These are phyloP conservation scores for Hansenula lynferdii DNA, from an alignment of 1,139 yeast genomes.

Conservation along the genomic window DNA sequence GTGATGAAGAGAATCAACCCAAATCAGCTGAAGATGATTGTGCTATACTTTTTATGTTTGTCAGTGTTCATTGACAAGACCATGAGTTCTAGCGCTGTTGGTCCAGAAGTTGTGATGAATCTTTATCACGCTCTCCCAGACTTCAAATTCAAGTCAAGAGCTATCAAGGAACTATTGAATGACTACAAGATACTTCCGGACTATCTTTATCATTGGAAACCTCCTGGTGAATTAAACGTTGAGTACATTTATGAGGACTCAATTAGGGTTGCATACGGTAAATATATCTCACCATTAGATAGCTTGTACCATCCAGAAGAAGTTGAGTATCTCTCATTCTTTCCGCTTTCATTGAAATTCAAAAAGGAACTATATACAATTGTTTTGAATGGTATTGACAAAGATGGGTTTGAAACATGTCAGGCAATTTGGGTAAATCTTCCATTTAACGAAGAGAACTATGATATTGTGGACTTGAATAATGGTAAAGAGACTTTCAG, in stretches of 20 bases:
- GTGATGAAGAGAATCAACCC: no score
- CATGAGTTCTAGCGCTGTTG: neutral
- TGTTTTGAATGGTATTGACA: neutral
- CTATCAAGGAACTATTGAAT: constrained; percentile 4
- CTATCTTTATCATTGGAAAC: constrained; percentile 1
- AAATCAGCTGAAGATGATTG: no score
- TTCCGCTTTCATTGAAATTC: neutral
- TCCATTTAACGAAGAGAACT: neutral
- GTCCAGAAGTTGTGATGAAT: neutral
- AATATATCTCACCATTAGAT: constrained; percentile 2
- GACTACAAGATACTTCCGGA: neutral
- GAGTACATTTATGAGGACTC: neutral
- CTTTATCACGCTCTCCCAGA: constrained; percentile 6
- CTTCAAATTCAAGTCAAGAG: constrained; percentile 12
- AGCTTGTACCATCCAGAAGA: neutral
- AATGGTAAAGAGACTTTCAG: neutral
- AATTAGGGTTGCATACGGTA: neutral
- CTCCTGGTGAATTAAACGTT: constrained; percentile 1
- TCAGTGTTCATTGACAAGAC: no score
- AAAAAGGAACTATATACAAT: neutral
- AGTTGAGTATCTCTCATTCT: neutral
- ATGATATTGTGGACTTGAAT: neutral
- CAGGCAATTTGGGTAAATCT: constrained; percentile 3
- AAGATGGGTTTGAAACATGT: neutral
- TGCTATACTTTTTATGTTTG: no score